Base-by-base conservation (phyloP, 768 basidiomycete genomes). In the Xanthoconium stramineum region DNA sequence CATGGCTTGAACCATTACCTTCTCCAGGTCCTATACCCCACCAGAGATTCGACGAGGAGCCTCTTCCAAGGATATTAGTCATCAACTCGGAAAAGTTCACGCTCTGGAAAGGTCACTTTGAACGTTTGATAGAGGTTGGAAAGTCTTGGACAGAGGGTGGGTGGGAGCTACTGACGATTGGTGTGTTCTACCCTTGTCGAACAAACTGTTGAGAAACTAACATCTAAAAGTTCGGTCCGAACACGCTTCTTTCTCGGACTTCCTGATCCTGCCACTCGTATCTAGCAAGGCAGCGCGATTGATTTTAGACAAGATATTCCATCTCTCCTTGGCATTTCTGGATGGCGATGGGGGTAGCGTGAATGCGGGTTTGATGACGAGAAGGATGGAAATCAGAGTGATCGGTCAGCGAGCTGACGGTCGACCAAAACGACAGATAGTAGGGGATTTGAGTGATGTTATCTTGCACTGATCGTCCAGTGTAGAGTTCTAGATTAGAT, bases 51-150 rank as follows among this genome's bases (percentile, higher is more conserved):
- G 30, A 55, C 24, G 60, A 58, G 12, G 50, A 47, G 5, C 24
- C 3, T 11, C 63, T 67, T 24, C 80, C 78, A 2, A 72, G 66
- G 43, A 69, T 88, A 62, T 67, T 90, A 45, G 81, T 91, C 14
- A 81, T 94, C 62, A 90, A 90, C 65, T 88, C 89, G 17, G 85
- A 90, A 64, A 75, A 70, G 0, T 93, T 93, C 65, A 89, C 90
- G 2, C 74, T 91, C 4, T 94, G 91, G 91, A 79, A 80, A 45
- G 78, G 79, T 45, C 90, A 94, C 66, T 92, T 89, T 63, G 68
- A 73, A 33, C 76, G 84, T 20, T 70, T 91, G 46, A 63, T 75
- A 60, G 77, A 77, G 30, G 70, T 89, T 28, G 75, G 85, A 9
- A 73, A 72, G 37, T 70, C 68, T 12, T 91, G 89, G 87, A 76